phyloP scores from a whole-genome alignment of 345 rosid genomes.

The Acer campestre region DNA sequence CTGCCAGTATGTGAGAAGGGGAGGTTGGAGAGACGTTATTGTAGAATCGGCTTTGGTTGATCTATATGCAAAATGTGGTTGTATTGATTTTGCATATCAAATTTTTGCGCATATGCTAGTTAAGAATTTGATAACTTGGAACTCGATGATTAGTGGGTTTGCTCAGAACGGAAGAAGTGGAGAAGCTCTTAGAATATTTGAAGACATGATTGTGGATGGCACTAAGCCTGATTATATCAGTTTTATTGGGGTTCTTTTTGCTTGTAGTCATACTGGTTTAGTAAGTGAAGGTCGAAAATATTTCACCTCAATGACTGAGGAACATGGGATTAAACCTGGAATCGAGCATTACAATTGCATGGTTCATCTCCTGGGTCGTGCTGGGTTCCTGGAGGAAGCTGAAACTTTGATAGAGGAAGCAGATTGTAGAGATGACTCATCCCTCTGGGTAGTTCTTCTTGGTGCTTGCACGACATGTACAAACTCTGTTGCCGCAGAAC shows the following conservation, averaged over 20 bases:
- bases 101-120: slow-evolving; percentile 53
- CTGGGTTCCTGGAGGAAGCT: slow-evolving; percentile 85
- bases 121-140: slow-evolving; percentile 79
- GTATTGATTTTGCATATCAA: slow-evolving; percentile 58
- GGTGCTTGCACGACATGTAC: slow-evolving; percentile 73
- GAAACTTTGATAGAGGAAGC: slow-evolving; percentile 65
- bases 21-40: slow-evolving; percentile 67
- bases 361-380: slow-evolving; percentile 90
- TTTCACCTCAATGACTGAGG: slow-evolving; percentile 54
- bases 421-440: slow-evolving; percentile 57
- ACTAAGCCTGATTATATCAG: slow-evolving; percentile 74
- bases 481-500: slow-evolving; percentile 60
- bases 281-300: slow-evolving; percentile 61
- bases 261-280: slow-evolving; percentile 85
- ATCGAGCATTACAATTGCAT: slow-evolving; percentile 86
- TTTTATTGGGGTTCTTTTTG: slow-evolving; percentile 80
- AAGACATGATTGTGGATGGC: slow-evolving; percentile 57
- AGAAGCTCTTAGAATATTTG: slow-evolving; percentile 64
- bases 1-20: slow-evolving; percentile 79
- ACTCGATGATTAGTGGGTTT: slow-evolving; percentile 77
- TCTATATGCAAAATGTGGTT: slow-evolving; percentile 88
- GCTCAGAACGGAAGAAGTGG: slow-evolving; percentile 86
- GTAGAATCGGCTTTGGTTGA: slow-evolving; percentile 88
- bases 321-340: slow-evolving; percentile 63
- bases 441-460: slow-evolving; percentile 88